Conservation (phyloP, 495 filamentous ascomycete species). For the Aspergillus indologenus region DNA sequence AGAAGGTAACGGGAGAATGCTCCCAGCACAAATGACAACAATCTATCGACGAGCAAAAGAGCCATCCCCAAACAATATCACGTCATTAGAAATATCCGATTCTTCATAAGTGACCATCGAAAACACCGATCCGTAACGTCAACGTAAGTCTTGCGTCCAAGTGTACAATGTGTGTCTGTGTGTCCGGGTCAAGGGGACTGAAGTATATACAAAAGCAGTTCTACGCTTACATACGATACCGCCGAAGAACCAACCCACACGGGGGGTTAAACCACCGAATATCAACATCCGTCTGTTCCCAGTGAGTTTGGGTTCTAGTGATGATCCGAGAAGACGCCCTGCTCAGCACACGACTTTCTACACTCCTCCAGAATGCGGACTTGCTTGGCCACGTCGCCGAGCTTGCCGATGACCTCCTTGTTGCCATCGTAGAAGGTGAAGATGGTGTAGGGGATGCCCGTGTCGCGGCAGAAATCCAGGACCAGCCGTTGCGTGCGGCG, state of each 20-base stretch:
- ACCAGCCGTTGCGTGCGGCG: constrained; percentile 78
- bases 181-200: background rate
- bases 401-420: constrained; percentile 75
- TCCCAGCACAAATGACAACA: too few relatives aligned
- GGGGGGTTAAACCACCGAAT: background rate
- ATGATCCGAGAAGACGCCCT: constrained; percentile 38
- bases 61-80: too few relatives aligned
- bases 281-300: background rate
- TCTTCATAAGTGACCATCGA: background rate
- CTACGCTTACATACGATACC: background rate
- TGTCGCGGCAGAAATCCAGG: constrained; percentile 84
- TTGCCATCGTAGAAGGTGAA: constrained; percentile 95
- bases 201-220: too few relatives aligned
- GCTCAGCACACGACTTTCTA: constrained; percentile 56
- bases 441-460: constrained; percentile 87
- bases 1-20: too few relatives aligned
- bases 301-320: constrained; percentile 20
- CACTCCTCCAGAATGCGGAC: constrained; percentile 85
- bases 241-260: background rate
- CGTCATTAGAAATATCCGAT: constrained; percentile 6
- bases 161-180: background rate
- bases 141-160: background rate
- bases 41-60: too few relatives aligned
- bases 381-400: constrained; percentile 86
- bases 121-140: too few relatives aligned